Evolutionary conservation across 169 alveolate genomes (phyloP).

Genomic region (Fabrea salina): DNA sequence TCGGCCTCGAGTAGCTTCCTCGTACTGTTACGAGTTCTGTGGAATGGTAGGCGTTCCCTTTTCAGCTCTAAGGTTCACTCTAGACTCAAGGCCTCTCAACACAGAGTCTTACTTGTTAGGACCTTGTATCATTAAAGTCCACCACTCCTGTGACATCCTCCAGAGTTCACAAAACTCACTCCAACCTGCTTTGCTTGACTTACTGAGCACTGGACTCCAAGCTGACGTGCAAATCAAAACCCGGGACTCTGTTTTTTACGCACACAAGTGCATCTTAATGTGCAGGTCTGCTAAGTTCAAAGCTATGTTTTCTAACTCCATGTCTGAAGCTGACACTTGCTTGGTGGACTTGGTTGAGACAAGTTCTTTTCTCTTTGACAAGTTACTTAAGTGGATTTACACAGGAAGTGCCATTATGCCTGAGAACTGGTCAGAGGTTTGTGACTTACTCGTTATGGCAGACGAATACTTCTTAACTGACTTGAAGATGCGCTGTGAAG

Average conservation of each 20-base stretch:
- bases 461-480: constrained; percentile 16
- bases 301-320: constrained; percentile 16
- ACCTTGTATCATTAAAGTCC: constrained; percentile 11
- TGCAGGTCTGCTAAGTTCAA: constrained; percentile 26
- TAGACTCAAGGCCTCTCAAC: constrained; percentile 2
- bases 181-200: constrained; percentile 17
- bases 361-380: background rate
- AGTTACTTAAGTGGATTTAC: constrained; percentile 29
- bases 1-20: background rate
- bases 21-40: constrained; percentile 26
- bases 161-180: constrained; percentile 9
- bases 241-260: background rate
- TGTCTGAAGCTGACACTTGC: background rate
- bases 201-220: background rate
- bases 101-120: background rate
- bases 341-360: background rate
- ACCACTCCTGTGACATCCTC: background rate
- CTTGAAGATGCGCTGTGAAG: constrained; percentile 27
- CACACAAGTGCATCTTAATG: constrained; percentile 32
- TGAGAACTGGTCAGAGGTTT: background rate
- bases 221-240: constrained; percentile 10
- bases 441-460: constrained; percentile 5
- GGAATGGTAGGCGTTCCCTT: constrained; percentile 15
- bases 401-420: constrained; percentile 21
- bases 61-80: constrained; percentile 6